Percentiles rank a stretch among this genome's conserved stretches.
Conservation (phyloP, 768 basidiomycete genomes). For the Chlorophyllum brunneum region DNA sequence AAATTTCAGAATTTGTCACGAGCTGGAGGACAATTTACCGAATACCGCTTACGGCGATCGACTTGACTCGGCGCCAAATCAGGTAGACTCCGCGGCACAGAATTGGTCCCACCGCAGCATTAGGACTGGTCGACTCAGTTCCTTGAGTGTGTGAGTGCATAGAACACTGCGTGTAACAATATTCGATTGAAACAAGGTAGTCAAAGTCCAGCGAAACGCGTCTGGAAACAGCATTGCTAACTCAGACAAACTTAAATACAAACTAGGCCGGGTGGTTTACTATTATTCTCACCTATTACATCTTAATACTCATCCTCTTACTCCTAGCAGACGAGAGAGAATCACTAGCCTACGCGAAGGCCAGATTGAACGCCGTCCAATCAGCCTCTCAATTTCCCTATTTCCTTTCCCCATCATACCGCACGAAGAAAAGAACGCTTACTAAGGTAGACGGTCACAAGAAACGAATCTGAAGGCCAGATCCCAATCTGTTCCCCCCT, state of each 20-base stretch:
- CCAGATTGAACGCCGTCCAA: slow-evolving; percentile 3
- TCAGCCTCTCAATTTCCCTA: slow-evolving; percentile 2
- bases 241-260: slow-evolving; percentile 1
- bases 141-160: background rate
- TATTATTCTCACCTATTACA: slow-evolving; percentile 4
- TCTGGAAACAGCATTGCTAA: slow-evolving; percentile 4
- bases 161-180: background rate
- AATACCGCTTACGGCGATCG: slow-evolving; percentile 7
- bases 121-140: background rate
- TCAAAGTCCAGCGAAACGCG: background rate
- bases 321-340: slow-evolving; percentile 6
- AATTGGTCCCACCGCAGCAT: slow-evolving; percentile 2
- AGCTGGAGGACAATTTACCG: background rate
- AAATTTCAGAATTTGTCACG: slow-evolving; percentile 1
- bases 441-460: background rate
- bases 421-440: background rate
- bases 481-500: too few species aligned
- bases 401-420: background rate
- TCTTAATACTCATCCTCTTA: slow-evolving; percentile 3
- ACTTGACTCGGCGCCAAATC: background rate
- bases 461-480: slow-evolving; percentile 1
- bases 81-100: background rate
- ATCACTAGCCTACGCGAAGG: background rate
- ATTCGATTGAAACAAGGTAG: background rate
- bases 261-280: background rate